Percentiles rank a stretch among this genome's conserved stretches.
phyloP scores from a whole-genome alignment of 148 eudicot species.

The Linanthus parryae region DNA sequence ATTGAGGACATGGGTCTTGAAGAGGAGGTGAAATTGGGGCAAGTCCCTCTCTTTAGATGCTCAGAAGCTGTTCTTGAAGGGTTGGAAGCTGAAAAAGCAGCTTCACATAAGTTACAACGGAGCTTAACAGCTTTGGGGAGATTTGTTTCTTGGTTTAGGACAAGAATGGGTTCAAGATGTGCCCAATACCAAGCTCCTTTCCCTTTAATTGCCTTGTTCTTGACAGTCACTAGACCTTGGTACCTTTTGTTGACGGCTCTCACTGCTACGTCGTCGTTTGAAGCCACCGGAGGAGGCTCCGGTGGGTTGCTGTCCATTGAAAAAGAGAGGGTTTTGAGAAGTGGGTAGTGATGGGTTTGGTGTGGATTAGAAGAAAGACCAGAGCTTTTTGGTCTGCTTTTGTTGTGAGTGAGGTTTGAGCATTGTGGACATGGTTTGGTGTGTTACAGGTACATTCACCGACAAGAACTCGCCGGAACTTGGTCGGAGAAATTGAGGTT shows the following conservation, averaged over 20 bases:
- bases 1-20: constrained; percentile 3
- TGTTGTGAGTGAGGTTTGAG: too few species aligned
- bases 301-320: too few species aligned
- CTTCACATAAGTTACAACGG: constrained; percentile 7
- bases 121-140: constrained; percentile 14
- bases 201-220: constrained; percentile 11
- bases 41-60: constrained; percentile 16
- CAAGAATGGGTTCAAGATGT: constrained; percentile 13
- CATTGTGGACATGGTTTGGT: too few species aligned
- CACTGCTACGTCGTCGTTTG: constrained; percentile 4
- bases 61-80: constrained; percentile 16
- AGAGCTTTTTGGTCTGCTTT: too few species aligned
- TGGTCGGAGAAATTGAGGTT: too few species aligned
- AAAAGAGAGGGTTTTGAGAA: too few species aligned
- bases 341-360: too few species aligned
- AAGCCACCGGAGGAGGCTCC: constrained; percentile 1
- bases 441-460: too few species aligned
- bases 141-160: constrained; percentile 9
- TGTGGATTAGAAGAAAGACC: too few species aligned
- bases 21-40: constrained; percentile 13
- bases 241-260: constrained; percentile 15
- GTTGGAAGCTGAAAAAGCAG: constrained; percentile 13
- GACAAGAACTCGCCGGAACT: too few species aligned
- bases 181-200: constrained; percentile 22
- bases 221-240: constrained; percentile 12